Evolutionary conservation across 306 rosid species (phyloP).

Genomic region (Trifolium dubium): DNA sequence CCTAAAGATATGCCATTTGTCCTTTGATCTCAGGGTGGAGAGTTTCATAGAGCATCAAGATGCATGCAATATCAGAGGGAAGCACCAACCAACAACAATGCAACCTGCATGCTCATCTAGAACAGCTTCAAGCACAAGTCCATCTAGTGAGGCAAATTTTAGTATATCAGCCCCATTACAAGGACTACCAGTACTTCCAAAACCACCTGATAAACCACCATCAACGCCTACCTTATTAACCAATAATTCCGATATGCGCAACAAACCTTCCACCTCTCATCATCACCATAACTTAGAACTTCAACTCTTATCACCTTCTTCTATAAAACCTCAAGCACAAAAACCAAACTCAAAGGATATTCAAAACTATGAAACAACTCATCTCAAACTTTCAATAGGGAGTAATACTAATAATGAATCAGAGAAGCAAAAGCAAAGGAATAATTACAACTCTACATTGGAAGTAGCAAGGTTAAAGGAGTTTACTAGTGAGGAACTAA

Average conservation of each 20-base stretch:
- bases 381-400: conserved; percentile 83
- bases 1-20: not conserved
- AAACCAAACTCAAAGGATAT: conserved; percentile 39
- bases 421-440: conserved; percentile 11
- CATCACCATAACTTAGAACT: conserved; percentile 63
- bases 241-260: conserved; percentile 38
- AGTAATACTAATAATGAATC: not conserved
- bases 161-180: conserved; percentile 46
- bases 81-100: conserved; percentile 47
- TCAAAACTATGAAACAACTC: conserved; percentile 48
- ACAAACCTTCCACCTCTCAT: conserved; percentile 37
- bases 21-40: conserved; percentile 71
- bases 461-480: conserved; percentile 55
- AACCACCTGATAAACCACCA: conserved; percentile 35
- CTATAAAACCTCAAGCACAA: conserved; percentile 39
- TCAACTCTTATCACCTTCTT: conserved; percentile 70
- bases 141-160: conserved; percentile 75
- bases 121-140: conserved; percentile 84
- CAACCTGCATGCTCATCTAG: conserved; percentile 67
- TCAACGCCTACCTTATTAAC: not conserved
- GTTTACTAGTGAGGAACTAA: conserved; percentile 55
- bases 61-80: conserved; percentile 62
- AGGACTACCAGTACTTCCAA: conserved; percentile 48
- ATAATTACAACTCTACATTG: conserved; percentile 25
- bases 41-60: conserved; percentile 99